These are phyloP conservation scores for Evernia prunastri DNA, from an alignment of 495 filamentous ascomycete species.

Conservation along the genomic window DNA sequence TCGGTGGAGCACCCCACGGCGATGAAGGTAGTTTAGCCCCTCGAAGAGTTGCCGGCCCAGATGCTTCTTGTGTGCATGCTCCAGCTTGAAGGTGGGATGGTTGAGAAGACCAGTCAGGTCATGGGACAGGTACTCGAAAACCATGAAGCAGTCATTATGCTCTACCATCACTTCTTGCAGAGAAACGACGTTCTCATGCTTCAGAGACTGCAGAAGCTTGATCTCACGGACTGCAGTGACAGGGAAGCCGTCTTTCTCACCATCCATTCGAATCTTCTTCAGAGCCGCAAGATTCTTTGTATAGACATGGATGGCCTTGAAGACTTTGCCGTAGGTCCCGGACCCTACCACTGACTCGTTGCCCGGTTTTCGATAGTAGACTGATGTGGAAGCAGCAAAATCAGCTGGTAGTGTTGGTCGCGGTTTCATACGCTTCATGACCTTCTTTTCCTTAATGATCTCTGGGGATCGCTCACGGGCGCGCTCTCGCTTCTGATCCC, in stretches of 20 bases:
- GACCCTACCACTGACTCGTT: constrained; percentile 93
- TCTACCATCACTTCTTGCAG: constrained; percentile 96
- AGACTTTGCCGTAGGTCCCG: constrained; percentile 94
- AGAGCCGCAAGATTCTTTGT: constrained; percentile 85
- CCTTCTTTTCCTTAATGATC: constrained; percentile 60
- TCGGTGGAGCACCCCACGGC: constrained; percentile 85
- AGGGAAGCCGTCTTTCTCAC: constrained; percentile 93
- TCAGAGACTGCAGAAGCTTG: constrained; percentile 90
- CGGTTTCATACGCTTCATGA: constrained; percentile 62
- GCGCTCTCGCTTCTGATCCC: constrained; percentile 26
- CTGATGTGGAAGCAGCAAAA: constrained; percentile 70
- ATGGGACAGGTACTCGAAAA: constrained; percentile 97
- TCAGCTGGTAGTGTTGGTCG: constrained; percentile 64
- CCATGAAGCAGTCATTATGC: constrained; percentile 98
- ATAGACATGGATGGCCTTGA: constrained; percentile 86
- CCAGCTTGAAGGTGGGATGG: constrained; percentile 86
- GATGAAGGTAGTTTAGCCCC: constrained; percentile 90
- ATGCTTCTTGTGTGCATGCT: constrained; percentile 84
- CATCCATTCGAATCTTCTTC: constrained; percentile 94
- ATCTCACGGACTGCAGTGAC: constrained; percentile 96
- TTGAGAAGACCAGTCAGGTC: constrained; percentile 85
- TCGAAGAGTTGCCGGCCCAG: constrained; percentile 90
- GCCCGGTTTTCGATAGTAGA: constrained; percentile 85
- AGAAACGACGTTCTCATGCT: constrained; percentile 82
- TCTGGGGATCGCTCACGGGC: constrained; percentile 29